These are phyloP conservation scores for Auriscalpium orientale DNA, from an alignment of 768 basidiomycete species.

Conservation along the genomic window DNA sequence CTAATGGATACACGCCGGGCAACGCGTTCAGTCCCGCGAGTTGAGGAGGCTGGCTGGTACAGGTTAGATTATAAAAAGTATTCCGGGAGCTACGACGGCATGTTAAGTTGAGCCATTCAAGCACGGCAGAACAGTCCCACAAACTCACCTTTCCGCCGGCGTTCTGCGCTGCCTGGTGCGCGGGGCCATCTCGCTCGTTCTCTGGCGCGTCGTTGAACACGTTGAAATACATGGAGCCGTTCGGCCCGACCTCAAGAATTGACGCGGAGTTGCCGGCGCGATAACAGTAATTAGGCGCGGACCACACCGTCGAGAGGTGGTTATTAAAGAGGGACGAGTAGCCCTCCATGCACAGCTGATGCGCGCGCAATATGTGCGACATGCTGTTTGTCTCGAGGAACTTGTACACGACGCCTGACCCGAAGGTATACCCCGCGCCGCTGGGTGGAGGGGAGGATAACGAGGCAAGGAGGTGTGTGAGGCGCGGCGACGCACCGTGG, in stretches of 20 bases:
- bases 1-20: too few relatives aligned
- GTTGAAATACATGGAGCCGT: conserved; percentile 79
- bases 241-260: conserved; percentile 86
- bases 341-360: conserved; percentile 98
- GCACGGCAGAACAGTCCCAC: background rate
- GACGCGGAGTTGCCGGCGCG: conserved; percentile 82
- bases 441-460: conserved; percentile 31
- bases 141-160: conserved; percentile 53
- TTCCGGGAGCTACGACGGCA: conserved; percentile 54
- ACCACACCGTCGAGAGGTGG: conserved; percentile 96
- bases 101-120: conserved; percentile 6
- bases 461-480: conserved; percentile 4
- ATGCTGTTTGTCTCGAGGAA: conserved; percentile 93
- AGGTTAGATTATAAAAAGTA: conserved; percentile 48
- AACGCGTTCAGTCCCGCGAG: too few relatives aligned
- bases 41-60: too few relatives aligned
- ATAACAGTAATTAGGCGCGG: conserved; percentile 96
- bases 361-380: conserved; percentile 93
- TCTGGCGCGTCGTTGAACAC: conserved; percentile 91
- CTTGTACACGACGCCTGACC: conserved; percentile 92
- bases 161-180: conserved; percentile 63
- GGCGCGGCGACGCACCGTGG: conserved; percentile 55
- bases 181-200: conserved; percentile 67
- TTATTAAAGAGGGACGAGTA: conserved; percentile 89
- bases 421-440: conserved; percentile 97